Base-by-base conservation (phyloP, 148 eudicot genomes). In the Vaccinium myrtillus region DNA sequence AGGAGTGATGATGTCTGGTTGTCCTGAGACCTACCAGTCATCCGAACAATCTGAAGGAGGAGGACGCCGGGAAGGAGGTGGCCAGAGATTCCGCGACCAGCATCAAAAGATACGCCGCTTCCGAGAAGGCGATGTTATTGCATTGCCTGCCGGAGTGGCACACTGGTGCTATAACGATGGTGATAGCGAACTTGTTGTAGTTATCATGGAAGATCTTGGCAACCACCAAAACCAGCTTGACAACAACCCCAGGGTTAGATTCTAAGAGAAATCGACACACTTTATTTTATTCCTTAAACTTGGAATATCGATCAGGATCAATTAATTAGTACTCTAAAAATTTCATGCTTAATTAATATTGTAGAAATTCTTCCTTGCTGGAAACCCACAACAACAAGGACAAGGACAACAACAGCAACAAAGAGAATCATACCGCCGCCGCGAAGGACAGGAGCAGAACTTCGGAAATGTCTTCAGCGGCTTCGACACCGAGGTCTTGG, bases 101-200 rank as follows among this genome's bases (percentile, higher is more conserved):
- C 99, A 94, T 87, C 98, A 96, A 89, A 92, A 90, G 85, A 84
- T 96, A 74, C 78, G 87, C 14, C 89, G 83, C 8, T 87, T 92
- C 87, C 84, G 89, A 7, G 82, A 89, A 75, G 99, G 99, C 6
- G 97, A 96, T 39, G 55, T 92, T 50, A 7, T 94, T 1, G 97
- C 94, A 5, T n/a, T 91, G 23, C 97, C 95, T 0, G 91, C 97
- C 0, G 99, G 98, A 79, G 87, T 89, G 10, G 90, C 94, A 21
- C 94, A 90, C 83, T 96, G 99, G 99, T 32, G 81, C 23, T 92
- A 94, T 88, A 96, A 96, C 32, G 81, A 88, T 9, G 98, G 98
- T 5, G 85, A 94, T 1, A 81, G 90, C 70, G 94, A 92, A 16
- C 77, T 96, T 49, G 85, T 92, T 13, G 78, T 78, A 3, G 87